A percentile compares a stretch with the other conserved stretches of the same genome.
phyloP scores from a whole-genome alignment of 495 filamentous ascomycete species.

The Aspergillus ellipticus region DNA sequence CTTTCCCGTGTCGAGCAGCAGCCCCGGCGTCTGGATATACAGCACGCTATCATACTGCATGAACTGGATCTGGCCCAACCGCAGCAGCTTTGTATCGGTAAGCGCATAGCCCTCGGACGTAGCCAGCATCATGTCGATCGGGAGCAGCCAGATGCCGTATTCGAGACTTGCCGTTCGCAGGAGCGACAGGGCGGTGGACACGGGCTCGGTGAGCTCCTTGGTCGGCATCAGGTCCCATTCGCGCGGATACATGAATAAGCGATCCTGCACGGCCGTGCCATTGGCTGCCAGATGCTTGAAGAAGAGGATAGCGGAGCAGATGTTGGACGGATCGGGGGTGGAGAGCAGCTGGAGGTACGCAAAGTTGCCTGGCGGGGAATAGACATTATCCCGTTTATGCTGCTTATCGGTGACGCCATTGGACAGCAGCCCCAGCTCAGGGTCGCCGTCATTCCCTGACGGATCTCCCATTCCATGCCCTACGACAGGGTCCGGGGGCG shows the following conservation, averaged over 20 bases:
- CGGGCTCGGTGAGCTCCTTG: constrained; percentile 21
- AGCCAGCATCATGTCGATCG: constrained; percentile 42
- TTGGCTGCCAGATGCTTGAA: constrained; percentile 41
- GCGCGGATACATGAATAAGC: constrained; percentile 48
- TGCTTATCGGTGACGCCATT: constrained; percentile 5
- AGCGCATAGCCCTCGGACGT: constrained; percentile 31
- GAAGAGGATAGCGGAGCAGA: constrained; percentile 44
- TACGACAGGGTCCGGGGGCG: constrained; percentile 13
- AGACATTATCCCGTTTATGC: not conserved
- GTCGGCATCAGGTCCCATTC: constrained; percentile 39
- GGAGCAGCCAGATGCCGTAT: constrained; percentile 45
- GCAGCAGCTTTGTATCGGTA: constrained; percentile 42
- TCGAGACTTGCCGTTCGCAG: constrained; percentile 37
- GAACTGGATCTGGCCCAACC: constrained; percentile 44
- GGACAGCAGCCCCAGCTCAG: constrained; percentile 9
- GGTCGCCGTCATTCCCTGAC: constrained; percentile 24
- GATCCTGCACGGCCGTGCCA: constrained; percentile 37
- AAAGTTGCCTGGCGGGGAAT: constrained; percentile 27
- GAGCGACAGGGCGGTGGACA: constrained; percentile 31
- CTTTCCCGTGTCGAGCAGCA: constrained; percentile 37
- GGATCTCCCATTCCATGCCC: constrained; percentile 18
- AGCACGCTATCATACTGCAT: constrained; percentile 48
- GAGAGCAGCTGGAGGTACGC: constrained; percentile 46
- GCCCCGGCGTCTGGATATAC: constrained; percentile 38
- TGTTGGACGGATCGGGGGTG: constrained; percentile 41